Evolutionary conservation across 202 grass and related monocot species (phyloP), one percentile per base, ranked within the genome.

Genomic region (Saccharum hybrid): DNA sequence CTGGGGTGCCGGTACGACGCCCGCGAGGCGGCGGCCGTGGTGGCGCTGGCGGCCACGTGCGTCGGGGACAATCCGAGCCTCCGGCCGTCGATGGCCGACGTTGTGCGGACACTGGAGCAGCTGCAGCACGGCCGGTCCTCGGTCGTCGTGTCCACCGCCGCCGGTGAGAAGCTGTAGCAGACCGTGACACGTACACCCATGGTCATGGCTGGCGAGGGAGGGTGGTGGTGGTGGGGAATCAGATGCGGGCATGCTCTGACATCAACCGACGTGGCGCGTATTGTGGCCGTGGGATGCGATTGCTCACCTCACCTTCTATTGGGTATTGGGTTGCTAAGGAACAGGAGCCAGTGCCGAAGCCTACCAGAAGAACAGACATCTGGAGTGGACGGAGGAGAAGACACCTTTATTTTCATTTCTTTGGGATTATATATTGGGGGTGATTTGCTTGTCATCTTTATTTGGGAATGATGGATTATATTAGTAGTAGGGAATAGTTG

Each of bases 11-110:
- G 64, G 4, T 99, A 83, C 43, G 68, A 94, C 31, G 16, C 19
- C 12, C 34, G 67, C 5, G 86, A 99, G 79, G 96, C 91, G 1
- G 64, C 65, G 0, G 42, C 63, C 19, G 8, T 90, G 30, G 65
- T 81, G 1, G 64, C 79, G 0, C 12, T 96, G 15, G 93, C 96
- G 3, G 64, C 40, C 11, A 75, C 56, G 15, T 94, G 94, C 81
- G 87, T 91, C 6, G 75, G 82, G 23, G 90, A 94, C 2, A 97
- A 93, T 75, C 92, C 94, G 0, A 42, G 63, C 2, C 90, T 97
- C 73, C 87, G 94, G 38, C 94, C 94, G 11, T 86, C 94, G 0
- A 97, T 97, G 92, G 82, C 76, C 12, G 88, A 93, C 56, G 94
- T 91, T 0, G 88, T 94, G 2, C 73, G 82, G 21, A 30, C 76